Percentiles rank a stretch among this genome's conserved stretches.
Conservation (phyloP, 495 filamentous ascomycete species). For the Penicillium antarcticum region DNA sequence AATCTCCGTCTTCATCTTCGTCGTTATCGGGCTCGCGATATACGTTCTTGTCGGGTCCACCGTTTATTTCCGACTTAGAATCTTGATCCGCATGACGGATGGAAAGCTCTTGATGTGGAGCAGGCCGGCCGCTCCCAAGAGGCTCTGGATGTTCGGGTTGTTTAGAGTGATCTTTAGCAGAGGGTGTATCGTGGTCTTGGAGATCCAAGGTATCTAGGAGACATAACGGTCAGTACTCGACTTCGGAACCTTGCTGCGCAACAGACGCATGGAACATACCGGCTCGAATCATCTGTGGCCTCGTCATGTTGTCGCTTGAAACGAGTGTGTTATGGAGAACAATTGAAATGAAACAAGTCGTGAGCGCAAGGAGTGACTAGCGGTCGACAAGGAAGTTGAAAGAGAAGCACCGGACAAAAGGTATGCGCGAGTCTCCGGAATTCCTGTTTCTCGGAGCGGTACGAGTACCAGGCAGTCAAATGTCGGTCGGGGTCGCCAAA, state of each 20-base stretch:
- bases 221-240: conserved; percentile 15
- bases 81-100: conserved; percentile 78
- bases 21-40: conserved; percentile 40
- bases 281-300: conserved; percentile 75
- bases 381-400: conserved; percentile 4
- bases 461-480: not conserved
- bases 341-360: conserved; percentile 9
- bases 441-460: not conserved
- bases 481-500: conserved; percentile 4
- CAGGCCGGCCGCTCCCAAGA: conserved; percentile 55
- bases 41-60: conserved; percentile 43
- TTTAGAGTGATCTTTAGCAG: conserved; percentile 72
- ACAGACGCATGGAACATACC: conserved; percentile 50
- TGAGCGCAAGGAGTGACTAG: conserved; percentile 17
- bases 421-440: not conserved
- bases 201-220: conserved; percentile 87
- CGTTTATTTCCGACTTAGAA: conserved; percentile 59
- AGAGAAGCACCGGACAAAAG: not conserved
- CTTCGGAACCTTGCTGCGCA: not conserved
- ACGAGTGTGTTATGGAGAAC: conserved; percentile 16
- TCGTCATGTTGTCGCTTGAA: conserved; percentile 53
- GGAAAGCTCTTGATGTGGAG: conserved; percentile 81
- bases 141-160: conserved; percentile 49
- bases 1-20: conserved; percentile 41
- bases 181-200: conserved; percentile 76